Evolutionary conservation across 179 eudicot species (phyloP).

Genomic region (Gypsophila paniculata): DNA sequence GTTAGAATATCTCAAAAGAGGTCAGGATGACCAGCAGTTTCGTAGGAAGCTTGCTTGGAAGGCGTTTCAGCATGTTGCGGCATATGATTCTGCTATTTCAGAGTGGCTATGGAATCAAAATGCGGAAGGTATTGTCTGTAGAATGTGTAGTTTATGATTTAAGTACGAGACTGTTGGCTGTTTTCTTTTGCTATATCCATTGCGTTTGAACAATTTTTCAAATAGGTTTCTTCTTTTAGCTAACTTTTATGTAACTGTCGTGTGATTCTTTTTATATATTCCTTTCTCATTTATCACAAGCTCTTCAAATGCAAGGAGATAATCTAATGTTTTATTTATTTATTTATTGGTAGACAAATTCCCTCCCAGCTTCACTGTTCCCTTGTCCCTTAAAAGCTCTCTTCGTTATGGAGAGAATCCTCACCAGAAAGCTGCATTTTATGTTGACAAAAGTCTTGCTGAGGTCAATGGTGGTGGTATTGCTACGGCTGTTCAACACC

Average conservation of each 20-base stretch:
- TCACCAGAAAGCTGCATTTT: constrained; percentile 94
- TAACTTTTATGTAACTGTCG: not conserved
- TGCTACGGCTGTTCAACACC: constrained; percentile 91
- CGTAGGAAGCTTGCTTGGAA: constrained; percentile 85
- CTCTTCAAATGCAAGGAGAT: too few species aligned
- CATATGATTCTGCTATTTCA: constrained; percentile 95
- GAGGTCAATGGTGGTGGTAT: constrained; percentile 94
- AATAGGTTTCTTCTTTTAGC: not conserved
- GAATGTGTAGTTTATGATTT: not conserved
- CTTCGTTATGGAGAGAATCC: constrained; percentile 99
- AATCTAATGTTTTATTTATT: not conserved
- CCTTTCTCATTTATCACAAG: not conserved
- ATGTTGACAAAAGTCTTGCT: constrained; percentile 79
- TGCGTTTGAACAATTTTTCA: not conserved
- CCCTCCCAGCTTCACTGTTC: constrained; percentile 73
- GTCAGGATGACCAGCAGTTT: constrained; percentile 53
- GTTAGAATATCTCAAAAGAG: constrained; percentile 53
- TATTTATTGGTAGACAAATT: constrained; percentile 52
- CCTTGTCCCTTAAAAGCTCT: constrained; percentile 60
- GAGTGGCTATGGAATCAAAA: constrained; percentile 96
- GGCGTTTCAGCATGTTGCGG: constrained; percentile 90
- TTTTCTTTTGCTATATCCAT: not conserved
- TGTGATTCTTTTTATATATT: not conserved
- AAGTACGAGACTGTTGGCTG: not conserved
- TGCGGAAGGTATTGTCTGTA: constrained; percentile 52